These are phyloP conservation scores for Xylariaceae sp. DNA, from an alignment of 2,329 filamentous ascomycete genomes.

Conservation along the genomic window DNA sequence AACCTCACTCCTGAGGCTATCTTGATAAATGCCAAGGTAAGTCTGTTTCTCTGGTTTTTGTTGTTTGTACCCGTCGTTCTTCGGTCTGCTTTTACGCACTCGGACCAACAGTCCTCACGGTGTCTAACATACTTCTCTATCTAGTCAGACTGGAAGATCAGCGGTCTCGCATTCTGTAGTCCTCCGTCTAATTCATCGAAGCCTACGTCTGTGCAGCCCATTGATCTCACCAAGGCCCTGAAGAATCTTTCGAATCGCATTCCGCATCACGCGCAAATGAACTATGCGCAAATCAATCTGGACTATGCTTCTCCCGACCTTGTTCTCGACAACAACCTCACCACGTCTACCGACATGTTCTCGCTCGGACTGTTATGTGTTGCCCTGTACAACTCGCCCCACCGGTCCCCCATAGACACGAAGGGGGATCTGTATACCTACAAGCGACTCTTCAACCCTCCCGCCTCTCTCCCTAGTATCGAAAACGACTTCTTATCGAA, in stretches of 20 bases:
- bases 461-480: slow-evolving; percentile 70
- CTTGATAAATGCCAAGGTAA: slow-evolving; percentile 85
- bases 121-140: slow-evolving; percentile 28
- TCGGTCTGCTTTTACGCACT: background rate
- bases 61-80: background rate
- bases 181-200: slow-evolving; percentile 71
- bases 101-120: background rate
- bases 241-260: slow-evolving; percentile 74
- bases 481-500: slow-evolving; percentile 82
- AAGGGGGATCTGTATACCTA: slow-evolving; percentile 78
- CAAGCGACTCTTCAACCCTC: slow-evolving; percentile 74
- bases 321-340: slow-evolving; percentile 83
- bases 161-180: slow-evolving; percentile 84
- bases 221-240: slow-evolving; percentile 76
- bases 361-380: slow-evolving; percentile 84
- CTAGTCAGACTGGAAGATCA: slow-evolving; percentile 96
- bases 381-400: slow-evolving; percentile 90
- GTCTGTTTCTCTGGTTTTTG: slow-evolving; percentile 24
- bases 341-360: slow-evolving; percentile 83
- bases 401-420: slow-evolving; percentile 76
- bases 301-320: slow-evolving; percentile 96
- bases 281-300: slow-evolving; percentile 81
- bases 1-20: slow-evolving; percentile 93
- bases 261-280: slow-evolving; percentile 76
- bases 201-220: slow-evolving; percentile 68